Base-by-base conservation (phyloP, 1,284 basidiomycete species). In the Spongispora temasekensis region DNA sequence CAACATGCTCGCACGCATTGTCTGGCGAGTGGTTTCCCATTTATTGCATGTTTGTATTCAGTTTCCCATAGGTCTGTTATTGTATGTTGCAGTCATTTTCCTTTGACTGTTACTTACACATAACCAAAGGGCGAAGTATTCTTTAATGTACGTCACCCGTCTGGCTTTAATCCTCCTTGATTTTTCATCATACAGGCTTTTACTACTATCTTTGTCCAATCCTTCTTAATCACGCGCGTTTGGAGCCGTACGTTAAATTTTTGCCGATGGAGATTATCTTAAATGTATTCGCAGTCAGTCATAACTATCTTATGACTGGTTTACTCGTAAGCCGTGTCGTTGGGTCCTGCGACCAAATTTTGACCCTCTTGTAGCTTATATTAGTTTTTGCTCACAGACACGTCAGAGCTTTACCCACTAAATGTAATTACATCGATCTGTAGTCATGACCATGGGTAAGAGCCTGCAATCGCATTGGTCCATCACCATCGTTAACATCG, bases 1-100 rank as follows among this genome's bases (percentile, higher is more conserved):
- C 0, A 52, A 59, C 0, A 65, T 71, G 32, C 77, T 87, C 5
- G 57, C 50, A 0, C 66, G 64, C 0, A 69, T 85, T 21, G 77
- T 85, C 13, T 83, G 81, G 86, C 83, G 65, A 60, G 78, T 67
- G 10, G 27, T 19, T 48, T 27, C 57, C 21, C 5, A n/a, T 54
- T 42, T 12, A 10, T 30, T 17, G 8, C 28, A 2, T 1, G 3
- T 3, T 19, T 28, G 37, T 58, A 12, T 35, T 64, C 44, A 64
- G 58, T 32, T 12, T 34, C 44, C 31, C 42, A 30, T 60, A 84
- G 82, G 81, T 83, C 78, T 66, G 58, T 83, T 25, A 56, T 81
- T 46, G 82, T 84, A 51, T 31, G 50, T 25, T 48, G 67, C 61
- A n/a, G 82, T 63, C 2, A 8, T 44, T 50, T 21, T 48, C 12